Conservation (phyloP, 1,139 yeast genomes). For the Suhomyces ambrosiae region DNA sequence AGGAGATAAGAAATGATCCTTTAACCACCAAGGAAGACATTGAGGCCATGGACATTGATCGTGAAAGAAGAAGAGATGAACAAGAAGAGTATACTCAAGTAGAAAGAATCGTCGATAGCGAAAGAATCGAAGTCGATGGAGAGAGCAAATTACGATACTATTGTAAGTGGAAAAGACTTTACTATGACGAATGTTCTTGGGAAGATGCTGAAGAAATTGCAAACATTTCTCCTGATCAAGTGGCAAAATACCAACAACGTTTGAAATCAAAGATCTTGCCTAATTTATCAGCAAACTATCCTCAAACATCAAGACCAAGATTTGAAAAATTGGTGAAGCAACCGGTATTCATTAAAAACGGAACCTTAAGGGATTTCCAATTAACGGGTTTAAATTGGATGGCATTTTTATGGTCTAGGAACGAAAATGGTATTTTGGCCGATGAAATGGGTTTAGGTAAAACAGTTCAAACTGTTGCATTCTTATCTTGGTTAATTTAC, state of each 20-base stretch:
- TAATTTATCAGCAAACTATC: slow-evolving; percentile 74
- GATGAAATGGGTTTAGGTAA: slow-evolving; percentile 99
- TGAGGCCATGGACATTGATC: slow-evolving; percentile 90
- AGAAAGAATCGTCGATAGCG: slow-evolving; percentile 87
- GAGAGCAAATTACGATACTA: slow-evolving; percentile 73
- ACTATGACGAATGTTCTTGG: slow-evolving; percentile 97
- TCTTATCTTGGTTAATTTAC: slow-evolving; percentile 89
- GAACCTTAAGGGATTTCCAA: slow-evolving; percentile 95
- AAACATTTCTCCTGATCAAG: slow-evolving; percentile 79
- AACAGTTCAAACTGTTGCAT: slow-evolving; percentile 95
- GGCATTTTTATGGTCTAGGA: slow-evolving; percentile 98
- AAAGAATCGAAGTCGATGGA: slow-evolving; percentile 66
- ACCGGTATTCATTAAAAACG: slow-evolving; percentile 88
- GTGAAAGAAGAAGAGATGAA: slow-evolving; percentile 81
- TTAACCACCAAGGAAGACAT: slow-evolving; percentile 84
- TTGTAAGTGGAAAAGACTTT: slow-evolving; percentile 91
- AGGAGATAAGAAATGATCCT: slow-evolving; percentile 76
- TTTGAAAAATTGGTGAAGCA: slow-evolving; percentile 86
- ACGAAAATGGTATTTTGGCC: slow-evolving; percentile 95
- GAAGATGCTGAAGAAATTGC: slow-evolving; percentile 91
- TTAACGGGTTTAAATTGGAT: slow-evolving; percentile 98
- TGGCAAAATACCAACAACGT: slow-evolving; percentile 79
- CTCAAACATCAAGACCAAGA: slow-evolving; percentile 70
- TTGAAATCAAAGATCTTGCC: slow-evolving; percentile 85
- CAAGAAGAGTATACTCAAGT: slow-evolving; percentile 81